These are phyloP conservation scores for Colletotrichum sp. DNA, from an alignment of 2,329 filamentous ascomycete species.

Conservation along the genomic window DNA sequence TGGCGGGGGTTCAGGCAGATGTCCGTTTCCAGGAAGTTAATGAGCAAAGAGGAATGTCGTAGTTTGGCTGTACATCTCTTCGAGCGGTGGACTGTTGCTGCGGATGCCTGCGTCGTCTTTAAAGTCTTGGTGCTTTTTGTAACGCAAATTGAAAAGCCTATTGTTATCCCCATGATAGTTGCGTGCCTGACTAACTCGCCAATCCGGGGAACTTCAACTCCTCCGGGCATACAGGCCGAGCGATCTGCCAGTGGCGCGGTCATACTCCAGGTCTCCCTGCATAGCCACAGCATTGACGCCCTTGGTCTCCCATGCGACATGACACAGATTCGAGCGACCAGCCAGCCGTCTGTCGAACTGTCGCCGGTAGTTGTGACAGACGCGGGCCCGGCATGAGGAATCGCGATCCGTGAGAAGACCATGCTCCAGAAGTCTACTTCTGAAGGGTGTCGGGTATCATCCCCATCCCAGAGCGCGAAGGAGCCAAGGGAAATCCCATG, in stretches of 20 bases:
- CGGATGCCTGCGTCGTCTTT: neutral
- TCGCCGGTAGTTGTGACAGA: neutral
- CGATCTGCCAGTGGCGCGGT: neutral
- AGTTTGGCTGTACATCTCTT: neutral
- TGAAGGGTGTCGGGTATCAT: neutral
- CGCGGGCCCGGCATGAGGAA: neutral
- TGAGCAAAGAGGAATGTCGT: no score
- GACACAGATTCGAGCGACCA: neutral
- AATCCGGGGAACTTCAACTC: rapidly evolving
- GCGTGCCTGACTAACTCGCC: rapidly evolving
- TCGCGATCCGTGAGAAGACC: neutral
- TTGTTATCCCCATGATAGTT: no score
- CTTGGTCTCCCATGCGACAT: neutral
- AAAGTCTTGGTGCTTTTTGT: neutral
- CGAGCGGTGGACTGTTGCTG: rapidly evolving
- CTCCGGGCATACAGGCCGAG: neutral
- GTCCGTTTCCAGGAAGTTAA: no score
- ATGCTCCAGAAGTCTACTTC: neutral
- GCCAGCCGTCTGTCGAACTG: neutral
- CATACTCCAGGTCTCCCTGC: neutral
- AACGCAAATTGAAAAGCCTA: neutral
- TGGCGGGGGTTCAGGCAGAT: neutral
- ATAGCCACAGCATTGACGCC: neutral
- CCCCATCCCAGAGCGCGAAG: neutral
- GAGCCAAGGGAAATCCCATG: neutral